phyloP scores from a whole-genome alignment of 441 rosid genomes.

The Pelargonium hybrid region DNA sequence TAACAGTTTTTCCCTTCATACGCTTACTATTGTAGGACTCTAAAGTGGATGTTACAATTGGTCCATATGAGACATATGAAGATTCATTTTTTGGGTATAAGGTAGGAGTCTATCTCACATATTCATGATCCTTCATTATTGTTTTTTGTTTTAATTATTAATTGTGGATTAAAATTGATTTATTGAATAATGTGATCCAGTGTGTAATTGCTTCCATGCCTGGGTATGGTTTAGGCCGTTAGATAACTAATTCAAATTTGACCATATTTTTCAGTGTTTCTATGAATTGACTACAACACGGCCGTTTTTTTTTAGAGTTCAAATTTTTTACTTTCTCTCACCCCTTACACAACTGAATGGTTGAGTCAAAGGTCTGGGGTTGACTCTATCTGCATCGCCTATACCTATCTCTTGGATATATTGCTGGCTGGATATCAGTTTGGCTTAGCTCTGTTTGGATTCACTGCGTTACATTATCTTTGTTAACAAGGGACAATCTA shows the following conservation, averaged over 20 bases:
- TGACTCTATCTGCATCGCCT: not conserved
- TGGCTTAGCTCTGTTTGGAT: not conserved
- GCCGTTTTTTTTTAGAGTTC: not conserved
- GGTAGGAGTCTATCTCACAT: slow-evolving; percentile 31
- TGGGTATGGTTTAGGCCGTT: not conserved
- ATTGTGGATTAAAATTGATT: no score
- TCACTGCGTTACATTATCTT: no score
- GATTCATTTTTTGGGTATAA: slow-evolving; percentile 78
- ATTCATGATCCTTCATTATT: slow-evolving; percentile 2
- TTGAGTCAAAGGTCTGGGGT: not conserved
- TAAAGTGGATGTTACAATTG: slow-evolving; percentile 79
- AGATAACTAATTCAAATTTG: not conserved
- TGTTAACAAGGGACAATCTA: no score
- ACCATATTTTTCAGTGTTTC: not conserved
- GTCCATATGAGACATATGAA: slow-evolving; percentile 93
- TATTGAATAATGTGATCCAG: not conserved
- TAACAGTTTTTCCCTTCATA: not conserved
- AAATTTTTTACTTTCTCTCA: not conserved
- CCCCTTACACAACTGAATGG: not conserved
- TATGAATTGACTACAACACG: not conserved
- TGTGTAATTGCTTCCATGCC: not conserved
- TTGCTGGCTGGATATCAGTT: not conserved
- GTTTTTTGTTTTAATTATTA: not conserved
- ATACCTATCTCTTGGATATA: not conserved
- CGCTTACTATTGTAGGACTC: slow-evolving; percentile 46